A percentile compares a stretch with the other conserved stretches of the same genome.
Conservation (phyloP, 2,329 filamentous ascomycete genomes). For the Fusarium euwallaceae region DNA sequence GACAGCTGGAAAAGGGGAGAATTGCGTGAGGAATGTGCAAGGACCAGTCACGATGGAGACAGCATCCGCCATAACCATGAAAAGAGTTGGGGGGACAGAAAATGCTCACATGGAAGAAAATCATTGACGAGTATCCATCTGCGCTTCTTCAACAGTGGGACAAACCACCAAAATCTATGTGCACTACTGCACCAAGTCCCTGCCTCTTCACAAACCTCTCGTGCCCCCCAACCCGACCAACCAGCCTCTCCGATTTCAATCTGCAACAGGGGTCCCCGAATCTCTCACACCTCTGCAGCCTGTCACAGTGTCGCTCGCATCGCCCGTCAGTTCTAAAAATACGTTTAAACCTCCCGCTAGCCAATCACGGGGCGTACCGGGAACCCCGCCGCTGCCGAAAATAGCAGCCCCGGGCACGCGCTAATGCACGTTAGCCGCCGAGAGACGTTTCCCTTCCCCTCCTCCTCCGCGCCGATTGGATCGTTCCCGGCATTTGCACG, state of each 20-base stretch:
- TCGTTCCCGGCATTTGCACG: neutral
- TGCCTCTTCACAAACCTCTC: neutral
- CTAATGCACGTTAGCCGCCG: conserved; percentile 47
- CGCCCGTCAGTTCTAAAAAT: conserved; percentile 38
- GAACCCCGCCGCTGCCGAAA: conserved; percentile 30
- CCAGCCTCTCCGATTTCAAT: conserved; percentile 17
- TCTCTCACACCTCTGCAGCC: conserved; percentile 33
- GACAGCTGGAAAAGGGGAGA: conserved; percentile 17
- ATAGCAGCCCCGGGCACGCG: conserved; percentile 30
- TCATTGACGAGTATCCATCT: neutral
- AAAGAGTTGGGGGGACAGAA: neutral
- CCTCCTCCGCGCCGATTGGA: neutral
- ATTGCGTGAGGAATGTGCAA: conserved; percentile 4
- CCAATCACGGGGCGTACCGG: conserved; percentile 28
- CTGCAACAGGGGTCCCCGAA: conserved; percentile 19
- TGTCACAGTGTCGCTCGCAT: conserved; percentile 26
- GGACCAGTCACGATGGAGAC: conserved; percentile 25
- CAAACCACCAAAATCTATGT: neutral
- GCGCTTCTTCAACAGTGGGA: neutral
- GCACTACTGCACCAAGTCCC: conserved; percentile 6
- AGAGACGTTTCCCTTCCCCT: neutral
- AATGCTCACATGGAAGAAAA: neutral
- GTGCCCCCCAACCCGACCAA: neutral
- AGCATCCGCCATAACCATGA: conserved; percentile 8
- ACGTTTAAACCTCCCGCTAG: neutral